phyloP scores from a whole-genome alignment of 1,139 yeast species.

The Geotrichum fermentans region DNA sequence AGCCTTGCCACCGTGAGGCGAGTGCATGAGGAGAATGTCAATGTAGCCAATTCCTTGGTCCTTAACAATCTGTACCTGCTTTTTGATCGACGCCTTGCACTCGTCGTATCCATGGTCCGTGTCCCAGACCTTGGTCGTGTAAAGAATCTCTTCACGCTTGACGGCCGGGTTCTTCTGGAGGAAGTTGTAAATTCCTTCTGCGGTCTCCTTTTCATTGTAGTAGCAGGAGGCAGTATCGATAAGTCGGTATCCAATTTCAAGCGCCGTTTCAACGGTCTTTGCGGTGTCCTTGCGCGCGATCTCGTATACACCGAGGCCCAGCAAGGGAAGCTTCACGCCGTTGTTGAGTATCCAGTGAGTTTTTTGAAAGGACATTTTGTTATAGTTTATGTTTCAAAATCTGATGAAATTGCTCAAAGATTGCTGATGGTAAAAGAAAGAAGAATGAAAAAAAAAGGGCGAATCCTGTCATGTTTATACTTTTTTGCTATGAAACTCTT shows the following conservation, averaged over 20 bases:
- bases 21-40: slow-evolving; percentile 42
- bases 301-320: slow-evolving; percentile 58
- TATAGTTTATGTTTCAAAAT: no score
- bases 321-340: slow-evolving; percentile 44
- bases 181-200: slow-evolving; percentile 46
- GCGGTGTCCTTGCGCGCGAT: slow-evolving; percentile 43
- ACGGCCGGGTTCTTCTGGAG: slow-evolving; percentile 38
- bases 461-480: no score
- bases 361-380: not conserved
- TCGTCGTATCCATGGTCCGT: slow-evolving; percentile 53
- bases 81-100: slow-evolving; percentile 51
- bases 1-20: slow-evolving; percentile 31
- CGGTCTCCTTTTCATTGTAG: slow-evolving; percentile 53
- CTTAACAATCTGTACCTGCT: slow-evolving; percentile 47
- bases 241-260: slow-evolving; percentile 65
- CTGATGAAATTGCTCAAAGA: not conserved
- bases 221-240: slow-evolving; percentile 60
- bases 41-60: slow-evolving; percentile 41
- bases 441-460: no score
- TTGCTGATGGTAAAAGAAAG: not conserved
- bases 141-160: slow-evolving; percentile 50
- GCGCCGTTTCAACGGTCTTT: slow-evolving; percentile 47
- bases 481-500: no score
- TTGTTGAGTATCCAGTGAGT: not conserved
- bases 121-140: slow-evolving; percentile 66